Evolutionary conservation across 441 rosid genomes (phyloP).

Genomic region (Melastoma candidum): DNA sequence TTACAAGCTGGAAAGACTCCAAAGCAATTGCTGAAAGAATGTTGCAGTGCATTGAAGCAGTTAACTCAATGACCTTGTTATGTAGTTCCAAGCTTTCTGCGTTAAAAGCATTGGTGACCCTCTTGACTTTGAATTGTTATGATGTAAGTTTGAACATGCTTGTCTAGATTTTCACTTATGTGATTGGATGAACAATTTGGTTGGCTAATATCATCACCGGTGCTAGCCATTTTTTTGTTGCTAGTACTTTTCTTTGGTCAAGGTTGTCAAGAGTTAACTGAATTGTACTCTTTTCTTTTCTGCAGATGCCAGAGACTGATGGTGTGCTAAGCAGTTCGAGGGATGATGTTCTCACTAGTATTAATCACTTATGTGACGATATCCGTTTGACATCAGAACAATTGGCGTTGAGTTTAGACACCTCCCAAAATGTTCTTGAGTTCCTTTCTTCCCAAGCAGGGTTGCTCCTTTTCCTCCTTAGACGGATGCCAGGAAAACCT

Average conservation of each 20-base stretch:
- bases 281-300: no score
- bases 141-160: constrained; percentile 42
- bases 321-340: constrained; percentile 33
- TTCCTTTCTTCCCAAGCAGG: constrained; percentile 61
- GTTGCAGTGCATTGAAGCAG: constrained; percentile 58
- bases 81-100: constrained; percentile 54
- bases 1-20: constrained; percentile 64
- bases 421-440: constrained; percentile 42
- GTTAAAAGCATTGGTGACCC: constrained; percentile 51
- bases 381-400: constrained; percentile 33
- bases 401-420: constrained; percentile 37
- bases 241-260: no score
- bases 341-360: constrained; percentile 38
- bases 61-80: constrained; percentile 56
- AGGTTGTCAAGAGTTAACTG: no score
- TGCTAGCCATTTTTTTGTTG: no score
- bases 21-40: constrained; percentile 50
- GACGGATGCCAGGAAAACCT: constrained; percentile 33
- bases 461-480: constrained; percentile 52
- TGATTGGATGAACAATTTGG: no score
- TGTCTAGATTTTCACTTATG: constrained; percentile 5
- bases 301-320: constrained; percentile 41
- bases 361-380: constrained; percentile 35
- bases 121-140: constrained; percentile 45
- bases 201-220: no score